Evolutionary conservation across 2,329 filamentous ascomycete species (phyloP), one percentile per base, ranked within the genome.

Genomic region (Alternaria hordeiaustralica): DNA sequence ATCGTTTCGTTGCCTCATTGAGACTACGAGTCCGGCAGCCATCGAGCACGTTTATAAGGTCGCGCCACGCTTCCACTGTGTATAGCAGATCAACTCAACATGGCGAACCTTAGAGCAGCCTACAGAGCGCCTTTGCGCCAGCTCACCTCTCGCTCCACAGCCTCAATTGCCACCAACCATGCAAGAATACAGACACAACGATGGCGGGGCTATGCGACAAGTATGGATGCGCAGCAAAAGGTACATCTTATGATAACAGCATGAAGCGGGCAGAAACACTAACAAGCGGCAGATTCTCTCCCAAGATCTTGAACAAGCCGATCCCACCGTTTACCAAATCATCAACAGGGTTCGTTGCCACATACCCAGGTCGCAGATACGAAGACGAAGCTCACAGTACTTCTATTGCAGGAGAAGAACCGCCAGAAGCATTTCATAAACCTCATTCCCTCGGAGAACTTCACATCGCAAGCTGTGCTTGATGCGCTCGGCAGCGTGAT

Each of bases 371-470:
- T 60, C 51, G 67, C 28, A 71, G 55, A 59, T 53, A 41, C 20
- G 36, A 41, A 23, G 33, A 49, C 55, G 57, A 49, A 65, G 63
- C 73, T 75, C 57, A 78, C 65, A 46, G 43, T 26, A 21, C 25
- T 63, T 55, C 23, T 33, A 46, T 23, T 67, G 60, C 67, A 97
- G 93, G 96, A 99, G 86, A 98, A 98, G 88, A 88, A 87, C 71
- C 89, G 96, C 72, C 96, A 99, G 82, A 97, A 97, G 82, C 94
- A 98, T 82, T 99, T 97, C 78, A 97, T 99, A 84, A 98, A 98
- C 79, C 90, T 99, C 81, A 99, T 99, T 78, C 95, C 96, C 79
- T 98, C 96, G 61, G 96, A 99, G 87, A 99, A 99, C 87, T 94
- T 99, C 84, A 99, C 96, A 63, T 99, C 96, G 68, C 94, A 94